Percentiles rank a stretch among this genome's conserved stretches.
Evolutionary conservation across 2,329 filamentous ascomycete genomes (phyloP).

Genomic region (Phoma sp.): DNA sequence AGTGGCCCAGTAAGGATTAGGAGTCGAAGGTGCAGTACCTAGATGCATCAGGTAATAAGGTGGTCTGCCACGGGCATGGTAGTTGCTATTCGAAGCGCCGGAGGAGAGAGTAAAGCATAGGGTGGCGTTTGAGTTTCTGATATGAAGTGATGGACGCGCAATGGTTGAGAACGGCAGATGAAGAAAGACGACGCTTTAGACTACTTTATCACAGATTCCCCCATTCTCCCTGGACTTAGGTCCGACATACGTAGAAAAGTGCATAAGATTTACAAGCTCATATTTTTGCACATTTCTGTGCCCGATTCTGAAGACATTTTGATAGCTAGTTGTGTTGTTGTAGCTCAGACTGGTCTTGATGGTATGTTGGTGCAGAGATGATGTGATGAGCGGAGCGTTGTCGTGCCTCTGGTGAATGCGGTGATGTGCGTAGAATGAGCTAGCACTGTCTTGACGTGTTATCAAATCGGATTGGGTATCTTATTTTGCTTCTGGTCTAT

Average conservation of each 20-base stretch:
- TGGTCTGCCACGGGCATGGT: neutral
- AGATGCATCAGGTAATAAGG: neutral
- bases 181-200: constrained; percentile 5
- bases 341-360: too few species aligned
- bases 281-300: neutral
- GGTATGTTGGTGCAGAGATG: too few species aligned
- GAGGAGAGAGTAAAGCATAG: constrained; percentile 11
- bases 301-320: too few species aligned
- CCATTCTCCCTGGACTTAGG: constrained; percentile 7
- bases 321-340: too few species aligned
- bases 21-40: neutral
- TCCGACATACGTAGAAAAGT: constrained; percentile 15
- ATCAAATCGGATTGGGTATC: constrained; percentile 16
- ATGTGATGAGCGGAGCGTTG: too few species aligned
- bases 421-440: too few species aligned
- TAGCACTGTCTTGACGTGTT: too few species aligned
- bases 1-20: neutral
- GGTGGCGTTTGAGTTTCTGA: constrained; percentile 11
- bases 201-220: constrained; percentile 32
- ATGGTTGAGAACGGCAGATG: neutral
- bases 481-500: constrained; percentile 8
- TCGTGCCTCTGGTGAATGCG: too few species aligned
- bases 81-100: neutral
- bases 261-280: constrained; percentile 1
- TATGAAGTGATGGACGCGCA: constrained; percentile 3